Percentiles rank a stretch among this genome's conserved stretches.
phyloP scores from a whole-genome alignment of 345 rosid species.

The Abelmoschus esculentus region DNA sequence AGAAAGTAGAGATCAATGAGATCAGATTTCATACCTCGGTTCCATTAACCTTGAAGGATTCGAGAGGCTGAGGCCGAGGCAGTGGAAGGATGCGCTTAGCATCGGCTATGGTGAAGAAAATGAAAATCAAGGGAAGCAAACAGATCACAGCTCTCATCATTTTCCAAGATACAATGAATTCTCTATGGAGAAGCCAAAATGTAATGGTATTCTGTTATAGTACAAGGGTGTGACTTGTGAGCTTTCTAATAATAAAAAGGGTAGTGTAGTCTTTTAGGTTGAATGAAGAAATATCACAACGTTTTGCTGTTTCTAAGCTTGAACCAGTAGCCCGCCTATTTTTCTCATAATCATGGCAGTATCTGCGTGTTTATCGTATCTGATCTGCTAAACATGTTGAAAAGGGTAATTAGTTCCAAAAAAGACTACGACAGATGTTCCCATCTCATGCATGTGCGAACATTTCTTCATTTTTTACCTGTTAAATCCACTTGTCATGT shows the following conservation, averaged over 20 bases:
- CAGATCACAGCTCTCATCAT: neutral
- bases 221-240: neutral
- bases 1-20: neutral
- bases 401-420: neutral
- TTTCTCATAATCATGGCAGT: too few species aligned
- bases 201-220: too few species aligned
- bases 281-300: too few species aligned
- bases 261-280: neutral
- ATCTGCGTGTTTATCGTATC: too few species aligned
- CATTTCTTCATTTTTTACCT: too few species aligned
- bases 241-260: neutral
- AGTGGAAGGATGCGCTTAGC: conserved; percentile 5
- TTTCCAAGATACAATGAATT: neutral
- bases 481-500: too few species aligned
- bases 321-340: neutral
- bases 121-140: neutral
- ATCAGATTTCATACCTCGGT: neutral
- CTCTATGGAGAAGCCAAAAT: neutral
- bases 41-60: conserved; percentile 5
- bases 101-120: neutral
- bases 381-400: neutral
- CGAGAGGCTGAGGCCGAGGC: conserved; percentile 2
- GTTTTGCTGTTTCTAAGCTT: too few species aligned
- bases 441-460: neutral
- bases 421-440: neutral